Evolutionary conservation across 176 grass and related monocot genomes (phyloP).

Genomic region (Eragrostis curvula): DNA sequence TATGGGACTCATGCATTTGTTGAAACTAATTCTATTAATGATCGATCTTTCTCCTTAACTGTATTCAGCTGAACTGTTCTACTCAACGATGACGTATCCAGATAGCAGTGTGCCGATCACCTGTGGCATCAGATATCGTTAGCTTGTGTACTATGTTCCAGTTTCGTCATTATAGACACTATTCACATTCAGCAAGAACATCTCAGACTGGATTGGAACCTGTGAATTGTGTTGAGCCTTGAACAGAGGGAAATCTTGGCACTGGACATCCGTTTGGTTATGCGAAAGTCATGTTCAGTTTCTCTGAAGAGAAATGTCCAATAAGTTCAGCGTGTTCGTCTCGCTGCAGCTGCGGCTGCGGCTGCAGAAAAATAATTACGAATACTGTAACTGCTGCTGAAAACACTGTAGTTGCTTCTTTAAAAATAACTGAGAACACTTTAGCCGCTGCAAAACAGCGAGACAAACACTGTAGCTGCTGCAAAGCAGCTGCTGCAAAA

Average conservation of each 20-base stretch:
- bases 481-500: too few relatives aligned
- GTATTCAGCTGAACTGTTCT: slow-evolving; percentile 3
- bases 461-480: too few relatives aligned
- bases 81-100: slow-evolving; percentile 2
- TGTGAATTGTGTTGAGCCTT: background rate
- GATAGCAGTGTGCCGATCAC: background rate
- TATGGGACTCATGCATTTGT: slow-evolving; percentile 2
- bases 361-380: too few relatives aligned
- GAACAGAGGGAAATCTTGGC: background rate
- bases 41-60: slow-evolving; percentile 13
- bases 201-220: slow-evolving; percentile 20
- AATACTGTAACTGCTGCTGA: too few relatives aligned
- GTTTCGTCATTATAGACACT: slow-evolving; percentile 14
- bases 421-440: too few relatives aligned
- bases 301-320: background rate
- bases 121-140: background rate
- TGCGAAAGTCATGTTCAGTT: background rate
- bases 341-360: too few relatives aligned
- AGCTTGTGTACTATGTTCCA: slow-evolving; percentile 6
- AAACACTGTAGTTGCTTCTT: too few relatives aligned
- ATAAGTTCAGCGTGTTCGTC: too few relatives aligned
- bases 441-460: too few relatives aligned
- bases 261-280: slow-evolving; percentile 1
- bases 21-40: slow-evolving; percentile 21
- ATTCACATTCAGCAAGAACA: slow-evolving; percentile 31